A percentile compares a stretch with the other conserved stretches of the same genome.
Evolutionary conservation across 2,329 filamentous ascomycete genomes (phyloP).

Genomic region (Zasmidium citrigriseum): DNA sequence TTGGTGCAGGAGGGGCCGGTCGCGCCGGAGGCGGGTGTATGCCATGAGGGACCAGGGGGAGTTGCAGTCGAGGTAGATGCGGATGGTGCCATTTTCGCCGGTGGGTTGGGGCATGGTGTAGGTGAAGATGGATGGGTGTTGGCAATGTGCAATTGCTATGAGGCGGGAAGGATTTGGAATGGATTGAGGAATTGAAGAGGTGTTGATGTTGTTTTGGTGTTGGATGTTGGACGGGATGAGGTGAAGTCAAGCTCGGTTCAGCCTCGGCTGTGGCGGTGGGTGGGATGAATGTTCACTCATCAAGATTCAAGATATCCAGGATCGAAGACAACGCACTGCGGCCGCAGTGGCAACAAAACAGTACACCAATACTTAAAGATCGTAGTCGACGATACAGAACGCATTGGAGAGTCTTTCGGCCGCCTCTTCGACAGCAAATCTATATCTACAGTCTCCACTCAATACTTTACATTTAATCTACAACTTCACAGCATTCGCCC

Average conservation of each 20-base stretch:
- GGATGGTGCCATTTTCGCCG: conserved; percentile 51
- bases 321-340: no score
- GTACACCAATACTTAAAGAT: no score
- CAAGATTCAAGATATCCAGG: not conserved
- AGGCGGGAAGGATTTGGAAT: not conserved
- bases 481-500: conserved; percentile 23
- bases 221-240: not conserved
- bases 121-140: no score
- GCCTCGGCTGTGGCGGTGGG: conserved; percentile 1
- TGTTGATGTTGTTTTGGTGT: not conserved
- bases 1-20: conserved; percentile 12
- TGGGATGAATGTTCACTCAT: conserved; percentile 5
- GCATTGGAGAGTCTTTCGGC: no score
- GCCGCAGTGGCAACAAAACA: not conserved
- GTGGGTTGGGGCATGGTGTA: conserved; percentile 2
- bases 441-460: not conserved
- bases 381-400: no score
- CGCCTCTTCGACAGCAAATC: not conserved
- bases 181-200: not conserved
- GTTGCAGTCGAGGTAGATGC: conserved; percentile 66
- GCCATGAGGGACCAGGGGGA: conserved; percentile 17
- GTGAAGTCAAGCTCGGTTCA: not conserved
- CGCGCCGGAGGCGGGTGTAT: conserved; percentile 15
- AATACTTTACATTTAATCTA: not conserved
- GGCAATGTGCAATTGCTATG: no score